Base-by-base conservation (phyloP, 1,139 yeast species). In the Suhomyces coccinellae region DNA sequence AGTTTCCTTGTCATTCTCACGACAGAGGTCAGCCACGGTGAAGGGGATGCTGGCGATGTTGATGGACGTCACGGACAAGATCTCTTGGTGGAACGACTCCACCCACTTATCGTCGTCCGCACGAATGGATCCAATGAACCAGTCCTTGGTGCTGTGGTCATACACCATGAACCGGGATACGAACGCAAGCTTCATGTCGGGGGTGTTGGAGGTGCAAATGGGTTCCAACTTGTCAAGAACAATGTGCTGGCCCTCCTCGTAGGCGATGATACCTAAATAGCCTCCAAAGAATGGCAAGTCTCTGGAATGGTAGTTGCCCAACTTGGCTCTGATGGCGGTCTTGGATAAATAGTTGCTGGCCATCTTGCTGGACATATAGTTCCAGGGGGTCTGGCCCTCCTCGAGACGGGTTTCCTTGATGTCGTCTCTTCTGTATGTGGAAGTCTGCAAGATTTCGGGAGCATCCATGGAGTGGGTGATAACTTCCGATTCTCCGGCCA, bases 211-310 rank as follows among this genome's bases (percentile, higher is more conserved):
- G 7, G 53, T 46, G 43, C 72, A 63, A 13, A 69, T 51, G 3
- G 70, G 59, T 37, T 64, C 64, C 42, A 73, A 54, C 27, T 62
- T 70, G 39, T 65, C 63, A 28, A 66, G 35, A 1, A 63, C 46
- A 14, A 82, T 56, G 52, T 73, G 73, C 31, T 76, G 77, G 0
- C 93, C 91, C 65, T 86, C 90, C 61, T 93, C 99, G 60, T 93
- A 93, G 0, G 96, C 85, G 11, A 93, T 64, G 38, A 87, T 71
- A 1, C 99, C 99, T 50, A 90, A 69, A 30, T 86, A 74, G 0
- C 99, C 99, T 17, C 99, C 99, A 48, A 83, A 71, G 59, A 95
- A 95, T 1, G 96, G 96, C 35, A 86, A 67, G 0, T 64, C 43
- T 32, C 58, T 45, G 3, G 47, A 45, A 24, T 54, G 55, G 28